Evolutionary conservation across 768 basidiomycete genomes (phyloP).

Genomic region (Russula dissimulans): DNA sequence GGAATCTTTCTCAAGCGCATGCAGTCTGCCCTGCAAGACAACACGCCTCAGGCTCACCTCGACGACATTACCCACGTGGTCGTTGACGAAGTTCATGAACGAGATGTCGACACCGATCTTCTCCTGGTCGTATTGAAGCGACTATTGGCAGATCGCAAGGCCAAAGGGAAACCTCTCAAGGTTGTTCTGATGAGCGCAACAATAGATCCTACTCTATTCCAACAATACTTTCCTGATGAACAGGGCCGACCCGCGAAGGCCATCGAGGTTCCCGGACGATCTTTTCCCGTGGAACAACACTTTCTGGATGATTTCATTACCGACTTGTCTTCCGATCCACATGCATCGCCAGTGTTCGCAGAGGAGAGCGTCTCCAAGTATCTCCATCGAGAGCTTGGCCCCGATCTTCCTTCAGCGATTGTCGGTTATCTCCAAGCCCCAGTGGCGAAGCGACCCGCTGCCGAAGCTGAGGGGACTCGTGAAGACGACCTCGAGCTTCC

Average conservation of each 20-base stretch:
- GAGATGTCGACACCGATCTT: constrained; percentile 88
- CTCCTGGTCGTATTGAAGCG: constrained; percentile 84
- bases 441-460: neutral
- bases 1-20: constrained; percentile 83
- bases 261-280: constrained; percentile 82
- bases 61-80: constrained; percentile 84
- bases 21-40: constrained; percentile 58
- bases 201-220: constrained; percentile 85
- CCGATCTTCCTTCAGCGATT: constrained; percentile 20
- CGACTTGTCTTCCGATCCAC: constrained; percentile 34
- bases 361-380: constrained; percentile 68
- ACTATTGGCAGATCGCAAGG: constrained; percentile 62
- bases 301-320: constrained; percentile 74
- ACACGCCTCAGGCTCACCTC: constrained; percentile 33
- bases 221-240: constrained; percentile 71
- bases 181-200: constrained; percentile 94
- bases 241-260: constrained; percentile 52
- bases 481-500: constrained; percentile 69
- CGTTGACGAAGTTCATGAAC: constrained; percentile 95
- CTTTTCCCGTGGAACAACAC: constrained; percentile 76
- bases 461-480: constrained; percentile 27
- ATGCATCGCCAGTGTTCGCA: constrained; percentile 52
- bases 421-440: constrained; percentile 12
- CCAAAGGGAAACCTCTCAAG: constrained; percentile 64
- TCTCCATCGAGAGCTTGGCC: constrained; percentile 55